A percentile compares a stretch with the other conserved stretches of the same genome.
These are phyloP conservation scores for Phylloporus scabripes DNA, from an alignment of 768 basidiomycete genomes.

Conservation along the genomic window DNA sequence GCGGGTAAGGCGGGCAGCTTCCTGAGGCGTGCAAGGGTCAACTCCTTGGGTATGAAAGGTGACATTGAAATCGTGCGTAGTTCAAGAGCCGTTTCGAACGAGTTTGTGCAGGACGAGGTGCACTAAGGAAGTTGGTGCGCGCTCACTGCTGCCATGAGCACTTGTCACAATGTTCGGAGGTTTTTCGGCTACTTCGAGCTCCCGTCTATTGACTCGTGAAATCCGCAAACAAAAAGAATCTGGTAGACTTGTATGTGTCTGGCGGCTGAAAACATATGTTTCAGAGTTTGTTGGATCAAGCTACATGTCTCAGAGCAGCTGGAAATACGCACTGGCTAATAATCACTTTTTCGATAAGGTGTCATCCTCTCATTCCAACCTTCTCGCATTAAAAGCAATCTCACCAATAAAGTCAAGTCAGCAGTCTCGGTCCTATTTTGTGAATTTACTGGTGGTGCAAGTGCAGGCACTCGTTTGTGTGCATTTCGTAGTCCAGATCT, in stretches of 20 bases:
- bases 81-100: not conserved
- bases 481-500: too few species aligned
- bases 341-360: too few species aligned
- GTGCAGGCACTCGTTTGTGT: too few species aligned
- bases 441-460: too few species aligned
- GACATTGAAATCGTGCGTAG: constrained; percentile 7
- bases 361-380: too few species aligned
- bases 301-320: not conserved
- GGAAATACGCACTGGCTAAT: too few species aligned
- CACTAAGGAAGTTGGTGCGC: not conserved
- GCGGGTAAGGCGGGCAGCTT: constrained; percentile 12
- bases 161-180: not conserved
- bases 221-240: not conserved
- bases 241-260: not conserved
- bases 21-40: constrained; percentile 2
- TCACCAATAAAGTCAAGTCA: too few species aligned
- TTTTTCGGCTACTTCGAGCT: not conserved
- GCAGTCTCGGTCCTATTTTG: too few species aligned
- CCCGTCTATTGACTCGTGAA: not conserved
- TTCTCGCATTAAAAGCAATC: too few species aligned
- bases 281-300: not conserved
- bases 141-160: not conserved
- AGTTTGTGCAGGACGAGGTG: not conserved
- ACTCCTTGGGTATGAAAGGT: constrained; percentile 2
- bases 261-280: not conserved